Percentiles rank a stretch among this genome's conserved stretches.
Conservation (phyloP, 2,329 filamentous ascomycete genomes). For the Pyrenochaeta sp. region DNA sequence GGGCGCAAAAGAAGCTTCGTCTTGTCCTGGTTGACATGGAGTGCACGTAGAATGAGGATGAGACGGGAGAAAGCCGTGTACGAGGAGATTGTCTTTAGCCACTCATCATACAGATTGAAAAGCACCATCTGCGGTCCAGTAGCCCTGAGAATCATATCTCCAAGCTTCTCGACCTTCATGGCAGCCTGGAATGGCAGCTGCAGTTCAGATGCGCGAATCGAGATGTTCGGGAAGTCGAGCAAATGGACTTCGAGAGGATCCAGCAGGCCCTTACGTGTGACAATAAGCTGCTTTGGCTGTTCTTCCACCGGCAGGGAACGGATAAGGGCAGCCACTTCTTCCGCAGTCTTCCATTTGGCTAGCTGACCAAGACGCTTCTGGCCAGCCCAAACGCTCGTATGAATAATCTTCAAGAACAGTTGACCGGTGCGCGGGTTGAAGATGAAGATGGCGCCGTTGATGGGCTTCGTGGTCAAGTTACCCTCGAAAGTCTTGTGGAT, state of each 20-base stretch:
- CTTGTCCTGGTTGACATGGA: conserved; percentile 98
- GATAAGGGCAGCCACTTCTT: conserved; percentile 98
- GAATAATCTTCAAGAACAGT: conserved; percentile 98
- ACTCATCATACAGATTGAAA: conserved; percentile 98
- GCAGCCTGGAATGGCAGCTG: conserved; percentile 98
- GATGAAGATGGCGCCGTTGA: conserved; percentile 99
- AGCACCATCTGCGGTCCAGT: conserved; percentile 99
- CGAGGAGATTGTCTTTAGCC: conserved; percentile 97
- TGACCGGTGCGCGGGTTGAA: conserved; percentile 99
- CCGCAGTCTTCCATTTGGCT: conserved; percentile 99
- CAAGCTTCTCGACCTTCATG: conserved; percentile 99
- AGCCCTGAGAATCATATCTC: conserved; percentile 97
- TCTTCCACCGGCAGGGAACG: conserved; percentile 95
- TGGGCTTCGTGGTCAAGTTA: conserved; percentile 98
- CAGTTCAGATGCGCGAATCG: conserved; percentile 94
- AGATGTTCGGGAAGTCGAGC: conserved; percentile 98
- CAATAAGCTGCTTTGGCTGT: conserved; percentile 97
- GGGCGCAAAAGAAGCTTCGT: conserved; percentile 94
- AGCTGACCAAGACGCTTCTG: conserved; percentile 98
- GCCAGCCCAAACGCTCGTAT: conserved; percentile 98
- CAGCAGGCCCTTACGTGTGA: conserved; percentile 94
- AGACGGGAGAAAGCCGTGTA: conserved; percentile 98
- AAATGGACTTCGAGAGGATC: conserved; percentile 97
- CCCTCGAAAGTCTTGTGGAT: conserved; percentile 99
- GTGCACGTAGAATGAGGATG: conserved; percentile 88